Evolutionary conservation across 2,329 filamentous ascomycete genomes (phyloP).

Genomic region (Penicillium sp.): DNA sequence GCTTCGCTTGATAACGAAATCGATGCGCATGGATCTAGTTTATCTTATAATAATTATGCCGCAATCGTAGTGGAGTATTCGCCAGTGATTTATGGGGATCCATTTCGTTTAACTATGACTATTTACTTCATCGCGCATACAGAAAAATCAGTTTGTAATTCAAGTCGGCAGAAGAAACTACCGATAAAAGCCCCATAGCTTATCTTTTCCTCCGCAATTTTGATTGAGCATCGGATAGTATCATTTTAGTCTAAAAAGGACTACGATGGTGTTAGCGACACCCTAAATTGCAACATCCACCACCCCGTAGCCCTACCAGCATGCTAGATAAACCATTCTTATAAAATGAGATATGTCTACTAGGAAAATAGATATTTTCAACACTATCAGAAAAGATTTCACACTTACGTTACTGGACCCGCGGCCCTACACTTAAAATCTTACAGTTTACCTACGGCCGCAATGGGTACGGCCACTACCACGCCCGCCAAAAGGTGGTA

Average conservation of each 20-base stretch:
- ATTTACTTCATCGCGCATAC: not conserved
- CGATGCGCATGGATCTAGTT: not conserved
- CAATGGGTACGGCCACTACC: not conserved
- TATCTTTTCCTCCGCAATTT: not conserved
- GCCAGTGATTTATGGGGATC: not conserved
- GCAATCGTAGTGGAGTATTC: not conserved
- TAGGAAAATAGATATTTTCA: not conserved
- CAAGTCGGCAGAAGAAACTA: not conserved
- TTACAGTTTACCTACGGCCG: not conserved
- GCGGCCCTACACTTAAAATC: not conserved
- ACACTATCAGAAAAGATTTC: not conserved
- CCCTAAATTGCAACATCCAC: not conserved
- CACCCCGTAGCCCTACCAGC: not conserved
- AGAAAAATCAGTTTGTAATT: not conserved
- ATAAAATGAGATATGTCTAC: not conserved
- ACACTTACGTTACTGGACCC: not conserved
- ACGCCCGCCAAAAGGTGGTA: not conserved
- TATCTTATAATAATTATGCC: not conserved
- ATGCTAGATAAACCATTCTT: not conserved
- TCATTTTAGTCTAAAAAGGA: not conserved
- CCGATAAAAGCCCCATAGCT: not conserved
- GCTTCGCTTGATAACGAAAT: not conserved
- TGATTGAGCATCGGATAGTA: not conserved
- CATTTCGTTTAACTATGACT: not conserved
- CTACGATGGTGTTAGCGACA: not conserved